phyloP scores from a whole-genome alignment of 2,329 filamentous ascomycete species.

The Colletotrichum cordylinicola region DNA sequence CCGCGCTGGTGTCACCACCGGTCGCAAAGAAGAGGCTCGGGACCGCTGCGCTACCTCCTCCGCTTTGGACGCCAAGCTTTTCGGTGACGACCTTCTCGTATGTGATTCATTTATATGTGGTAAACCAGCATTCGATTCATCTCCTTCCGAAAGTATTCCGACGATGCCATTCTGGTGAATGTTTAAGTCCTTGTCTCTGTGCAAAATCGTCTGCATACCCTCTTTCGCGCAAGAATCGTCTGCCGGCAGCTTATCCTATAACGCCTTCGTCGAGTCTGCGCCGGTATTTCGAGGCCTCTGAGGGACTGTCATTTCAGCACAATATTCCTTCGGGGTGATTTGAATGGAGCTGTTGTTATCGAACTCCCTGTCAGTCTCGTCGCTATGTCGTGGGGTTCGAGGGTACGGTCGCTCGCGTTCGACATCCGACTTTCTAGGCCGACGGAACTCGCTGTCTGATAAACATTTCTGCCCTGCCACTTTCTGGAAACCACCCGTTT shows the following conservation, averaged over 20 bases:
- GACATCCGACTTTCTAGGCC: neutral
- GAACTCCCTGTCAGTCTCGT: neutral
- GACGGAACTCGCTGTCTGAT: neutral
- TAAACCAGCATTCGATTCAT: neutral
- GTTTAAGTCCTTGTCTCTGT: neutral
- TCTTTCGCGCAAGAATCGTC: neutral
- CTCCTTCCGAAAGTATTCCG: neutral
- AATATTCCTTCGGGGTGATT: conserved; percentile 9
- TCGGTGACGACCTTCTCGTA: neutral
- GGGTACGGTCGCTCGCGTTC: neutral
- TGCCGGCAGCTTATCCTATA: neutral
- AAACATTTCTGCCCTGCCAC: neutral
- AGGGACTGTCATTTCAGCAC: neutral
- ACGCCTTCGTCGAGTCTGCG: neutral
- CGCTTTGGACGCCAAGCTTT: conserved; percentile 7
- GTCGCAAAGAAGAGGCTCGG: neutral
- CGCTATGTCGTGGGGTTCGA: neutral
- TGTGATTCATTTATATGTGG: neutral
- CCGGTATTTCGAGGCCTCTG: neutral
- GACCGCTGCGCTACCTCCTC: conserved; percentile 6
- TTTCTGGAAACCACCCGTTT: neutral
- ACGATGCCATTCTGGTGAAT: neutral
- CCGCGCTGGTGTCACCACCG: neutral
- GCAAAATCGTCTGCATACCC: neutral
- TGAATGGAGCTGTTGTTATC: neutral